Evolutionary conservation across 345 rosid species (phyloP), one percentile per base, ranked within the genome.

Genomic region (Salix koriyanagi): DNA sequence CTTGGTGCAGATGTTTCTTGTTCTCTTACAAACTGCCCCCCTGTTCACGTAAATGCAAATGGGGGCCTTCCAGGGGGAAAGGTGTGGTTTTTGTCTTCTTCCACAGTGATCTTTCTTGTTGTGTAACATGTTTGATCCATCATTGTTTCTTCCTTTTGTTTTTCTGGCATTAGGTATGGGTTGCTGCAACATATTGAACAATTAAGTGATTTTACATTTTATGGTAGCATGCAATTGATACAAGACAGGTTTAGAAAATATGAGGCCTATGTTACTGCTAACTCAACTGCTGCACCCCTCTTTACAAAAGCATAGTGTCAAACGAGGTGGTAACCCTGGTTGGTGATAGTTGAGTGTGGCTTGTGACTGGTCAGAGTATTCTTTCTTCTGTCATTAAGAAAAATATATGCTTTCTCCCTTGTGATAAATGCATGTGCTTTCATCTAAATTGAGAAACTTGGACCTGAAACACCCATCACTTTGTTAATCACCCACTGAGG

Each of bases 61-160:
- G 98, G 98, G 81, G 97, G 98, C 71, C 96, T 93, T 84, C 99
- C 98, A 1, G 95, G 98, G 72, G 99, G 97, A 70, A 96, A 90
- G 97, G 98, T 93, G 14, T 28, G 10, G 6, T 60, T 28, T 65
- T 23, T 70, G 39, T 79, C 44, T 11, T 70, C 28, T 28, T 61
- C 34, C 8, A 26, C 34, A 23, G 30, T 23, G 14, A 52, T 71
- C 41, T 19, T 4, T 21, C 72, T 21, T 66, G 32, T 56, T 65
- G 11, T 4, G 14, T 66, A 39, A 41, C 21, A n/a, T 56, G 37
- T 18, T 46, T 46, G 28, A 62, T 66, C 67, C 64, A 50, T 66
- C 26, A 21, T 66, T 52, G 28, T 14, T 14, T 26, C 37, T 41
- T 36, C 6, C 42, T 65, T 75, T 15, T 72, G 1, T 16, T 16